Conservation (phyloP, 2,329 filamentous ascomycete species). For the Dactylellina leptospora region DNA sequence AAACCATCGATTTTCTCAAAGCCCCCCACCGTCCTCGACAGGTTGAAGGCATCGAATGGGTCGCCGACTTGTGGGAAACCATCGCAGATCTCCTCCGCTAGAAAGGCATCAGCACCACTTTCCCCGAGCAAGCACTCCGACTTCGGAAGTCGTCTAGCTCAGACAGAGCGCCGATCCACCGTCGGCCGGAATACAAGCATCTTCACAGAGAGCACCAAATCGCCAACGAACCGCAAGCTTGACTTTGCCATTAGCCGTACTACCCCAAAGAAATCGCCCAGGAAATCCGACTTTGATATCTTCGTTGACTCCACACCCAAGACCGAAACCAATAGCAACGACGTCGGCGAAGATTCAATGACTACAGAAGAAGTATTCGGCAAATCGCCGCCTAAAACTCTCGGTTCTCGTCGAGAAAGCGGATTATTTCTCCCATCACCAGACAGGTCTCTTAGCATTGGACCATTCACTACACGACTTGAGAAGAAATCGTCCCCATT, state of each 20-base stretch:
- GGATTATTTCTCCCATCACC: conserved; percentile 38
- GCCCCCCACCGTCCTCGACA: not conserved
- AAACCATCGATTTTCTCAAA: not conserved
- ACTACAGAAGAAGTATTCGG: conserved; percentile 44
- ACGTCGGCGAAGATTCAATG: conserved; percentile 24
- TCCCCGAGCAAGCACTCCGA: not conserved
- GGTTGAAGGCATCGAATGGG: not conserved
- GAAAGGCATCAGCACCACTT: not conserved
- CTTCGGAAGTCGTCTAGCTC: not conserved
- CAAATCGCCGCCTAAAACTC: conserved; percentile 33
- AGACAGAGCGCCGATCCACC: conserved; percentile 8
- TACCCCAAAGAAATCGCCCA: conserved; percentile 3
- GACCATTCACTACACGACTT: conserved; percentile 34
- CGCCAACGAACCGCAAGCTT: conserved; percentile 29
- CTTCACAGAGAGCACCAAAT: not conserved
- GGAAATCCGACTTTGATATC: conserved; percentile 42
- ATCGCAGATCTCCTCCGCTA: not conserved
- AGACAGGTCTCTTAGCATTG: conserved; percentile 42
- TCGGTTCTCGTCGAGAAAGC: conserved; percentile 42
- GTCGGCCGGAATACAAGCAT: not conserved
- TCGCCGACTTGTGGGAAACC: not conserved
- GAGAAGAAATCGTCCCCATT: conserved; percentile 25
- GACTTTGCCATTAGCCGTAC: conserved; percentile 1
- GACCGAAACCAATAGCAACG: not conserved
- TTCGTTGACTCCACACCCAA: conserved; percentile 27